These are phyloP conservation scores for Botrytis aclada DNA, from an alignment of 2,329 filamentous ascomycete genomes.

Conservation along the genomic window DNA sequence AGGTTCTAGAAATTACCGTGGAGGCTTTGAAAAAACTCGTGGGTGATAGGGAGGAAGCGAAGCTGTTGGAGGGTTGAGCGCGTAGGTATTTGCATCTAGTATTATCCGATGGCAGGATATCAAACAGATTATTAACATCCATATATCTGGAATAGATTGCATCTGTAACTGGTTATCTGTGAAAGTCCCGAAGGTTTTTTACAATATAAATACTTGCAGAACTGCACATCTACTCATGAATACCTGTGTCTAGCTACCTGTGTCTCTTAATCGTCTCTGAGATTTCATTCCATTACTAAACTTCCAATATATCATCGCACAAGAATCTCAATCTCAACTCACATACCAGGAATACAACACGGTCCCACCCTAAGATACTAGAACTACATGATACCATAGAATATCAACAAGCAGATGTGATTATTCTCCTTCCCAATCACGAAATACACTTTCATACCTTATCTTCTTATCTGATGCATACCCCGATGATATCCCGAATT, in stretches of 20 bases:
- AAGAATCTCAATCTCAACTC: not conserved
- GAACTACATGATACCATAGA: not conserved
- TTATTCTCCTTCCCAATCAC: not conserved
- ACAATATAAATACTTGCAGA: not conserved
- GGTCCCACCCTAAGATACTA: not conserved
- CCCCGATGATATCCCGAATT: not conserved
- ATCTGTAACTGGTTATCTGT: not conserved
- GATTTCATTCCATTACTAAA: not conserved
- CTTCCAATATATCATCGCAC: not conserved
- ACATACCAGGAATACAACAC: not conserved
- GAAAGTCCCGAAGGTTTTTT: not conserved
- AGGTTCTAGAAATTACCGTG: conserved; percentile 68
- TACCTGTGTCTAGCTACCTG: not conserved
- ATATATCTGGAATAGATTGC: not conserved
- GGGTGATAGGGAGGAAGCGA: conserved; percentile 18
- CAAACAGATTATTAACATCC: not conserved
- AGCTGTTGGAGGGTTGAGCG: conserved; percentile 6
- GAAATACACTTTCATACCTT: not conserved
- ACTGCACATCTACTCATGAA: not conserved
- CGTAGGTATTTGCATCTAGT: not conserved
- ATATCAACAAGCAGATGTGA: not conserved
- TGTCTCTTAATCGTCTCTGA: not conserved
- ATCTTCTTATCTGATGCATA: not conserved
- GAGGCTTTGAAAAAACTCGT: conserved; percentile 62
- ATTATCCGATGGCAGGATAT: not conserved